Evolutionary conservation across 495 filamentous ascomycete species (phyloP), one percentile per base, ranked within the genome.

Genomic region (Tuber magnatum): DNA sequence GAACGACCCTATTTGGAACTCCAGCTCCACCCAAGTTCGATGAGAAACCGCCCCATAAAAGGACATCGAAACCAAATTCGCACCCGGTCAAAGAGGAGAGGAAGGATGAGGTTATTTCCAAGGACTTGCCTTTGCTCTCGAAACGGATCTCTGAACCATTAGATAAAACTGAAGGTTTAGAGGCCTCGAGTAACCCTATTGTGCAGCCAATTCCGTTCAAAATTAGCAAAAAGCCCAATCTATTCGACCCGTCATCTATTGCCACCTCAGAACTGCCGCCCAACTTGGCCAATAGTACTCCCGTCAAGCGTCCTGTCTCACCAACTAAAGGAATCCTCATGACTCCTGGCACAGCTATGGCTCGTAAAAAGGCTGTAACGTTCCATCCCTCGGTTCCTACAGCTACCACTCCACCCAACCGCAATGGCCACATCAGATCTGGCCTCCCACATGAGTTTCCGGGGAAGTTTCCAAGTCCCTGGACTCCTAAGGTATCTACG

Each of bases 1-100:
- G 92, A 80, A 94, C 92, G 73, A 94, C 92, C 28, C 83, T 99
- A 48, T 98, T 97, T 86, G 95, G 96, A 46, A 94, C 93, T 4
- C 93, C 93, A 28, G 89, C 86, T 10, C 82, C 82, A 18, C 77
- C 78, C 56, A 84, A 87, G 32, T 74, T 80, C 12, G 74, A 73
- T 48, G 73, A 80, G 70, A 74, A 72, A 42, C 74, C 41, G 48
- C 32, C 71, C 22, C 72, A 72, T 43, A 74, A 69, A 42, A 76
- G 75, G 39, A 69, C 68, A 65, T 76, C 76, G 35, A 75, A 18
- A 35, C 69, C 74, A 71, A 70, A 46, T 69, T 44, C 22, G 76
- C 72, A 69, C 70, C 70, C 69, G 71, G 68, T 70, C 75, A 71
- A 74, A 74, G 79, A 82, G 65, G 72, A 78, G 71, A 81, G 71